Evolutionary conservation across 257 asterid genomes (phyloP).

Genomic region (Jacaranda mimosifolia): DNA sequence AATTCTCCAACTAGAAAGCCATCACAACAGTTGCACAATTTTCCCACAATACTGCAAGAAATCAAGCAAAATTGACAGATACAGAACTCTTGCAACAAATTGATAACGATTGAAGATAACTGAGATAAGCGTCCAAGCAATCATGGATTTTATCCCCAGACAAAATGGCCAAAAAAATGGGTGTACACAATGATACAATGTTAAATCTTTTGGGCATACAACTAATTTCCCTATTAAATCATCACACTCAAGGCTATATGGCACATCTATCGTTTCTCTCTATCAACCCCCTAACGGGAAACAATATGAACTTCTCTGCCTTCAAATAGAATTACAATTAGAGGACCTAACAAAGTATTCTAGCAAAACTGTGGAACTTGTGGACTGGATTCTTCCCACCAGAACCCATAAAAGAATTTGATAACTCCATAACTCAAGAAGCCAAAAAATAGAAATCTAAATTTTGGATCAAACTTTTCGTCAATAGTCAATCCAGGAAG

Average conservation of each 20-base stretch:
- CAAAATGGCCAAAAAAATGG: not conserved
- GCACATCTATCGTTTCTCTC: conserved; percentile 22
- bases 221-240: conserved; percentile 20
- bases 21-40: too few relatives aligned
- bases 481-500: conserved; percentile 7
- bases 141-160: too few relatives aligned
- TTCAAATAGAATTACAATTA: conserved; percentile 29
- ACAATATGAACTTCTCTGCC: conserved; percentile 37
- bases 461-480: conserved; percentile 19
- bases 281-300: conserved; percentile 21
- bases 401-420: conserved; percentile 36
- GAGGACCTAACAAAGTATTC: conserved; percentile 28
- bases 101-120: not conserved
- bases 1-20: too few relatives aligned
- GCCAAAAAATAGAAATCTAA: conserved; percentile 16
- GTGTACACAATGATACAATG: conserved; percentile 32
- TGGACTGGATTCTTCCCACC: conserved; percentile 40
- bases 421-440: conserved; percentile 29
- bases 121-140: not conserved
- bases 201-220: conserved; percentile 7
- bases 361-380: conserved; percentile 43
- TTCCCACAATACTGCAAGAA: too few relatives aligned
- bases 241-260: conserved; percentile 22
- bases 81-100: too few relatives aligned
- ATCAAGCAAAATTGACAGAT: too few relatives aligned